Evolutionary conservation across 2,329 filamentous ascomycete species (phyloP).

Genomic region (Trichoderma sp.): DNA sequence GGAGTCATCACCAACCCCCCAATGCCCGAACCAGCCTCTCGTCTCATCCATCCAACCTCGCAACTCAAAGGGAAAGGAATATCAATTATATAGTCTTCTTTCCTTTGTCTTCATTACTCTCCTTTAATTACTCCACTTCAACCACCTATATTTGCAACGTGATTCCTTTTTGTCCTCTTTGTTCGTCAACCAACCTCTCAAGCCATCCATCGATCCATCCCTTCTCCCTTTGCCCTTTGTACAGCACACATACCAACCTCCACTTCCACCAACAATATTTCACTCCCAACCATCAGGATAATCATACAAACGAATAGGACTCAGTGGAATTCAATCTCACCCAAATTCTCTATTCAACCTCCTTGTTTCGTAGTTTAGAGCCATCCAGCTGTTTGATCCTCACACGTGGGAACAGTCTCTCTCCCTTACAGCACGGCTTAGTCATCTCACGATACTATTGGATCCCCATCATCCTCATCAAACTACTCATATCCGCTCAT

Average conservation of each 20-base stretch:
- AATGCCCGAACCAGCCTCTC: not conserved
- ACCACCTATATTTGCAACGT: not conserved
- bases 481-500: not conserved
- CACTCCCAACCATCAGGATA: not conserved
- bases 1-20: not conserved
- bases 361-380: not conserved
- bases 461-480: not conserved
- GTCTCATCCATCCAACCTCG: not conserved
- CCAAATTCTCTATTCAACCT: not conserved
- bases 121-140: not conserved
- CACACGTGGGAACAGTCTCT: not conserved
- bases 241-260: not conserved
- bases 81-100: not conserved
- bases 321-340: not conserved
- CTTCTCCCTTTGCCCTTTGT: not conserved
- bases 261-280: not conserved
- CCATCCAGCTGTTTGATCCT: not conserved
- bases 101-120: not conserved
- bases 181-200: not conserved
- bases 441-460: not conserved
- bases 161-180: not conserved
- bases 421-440: not conserved
- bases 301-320: not conserved
- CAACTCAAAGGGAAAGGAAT: not conserved
- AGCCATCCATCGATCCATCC: not conserved